Percentiles rank a stretch among this genome's conserved stretches.
These are phyloP conservation scores for Bimuria novae-zelandiae DNA, from an alignment of 2,329 filamentous ascomycete genomes.

Conservation along the genomic window DNA sequence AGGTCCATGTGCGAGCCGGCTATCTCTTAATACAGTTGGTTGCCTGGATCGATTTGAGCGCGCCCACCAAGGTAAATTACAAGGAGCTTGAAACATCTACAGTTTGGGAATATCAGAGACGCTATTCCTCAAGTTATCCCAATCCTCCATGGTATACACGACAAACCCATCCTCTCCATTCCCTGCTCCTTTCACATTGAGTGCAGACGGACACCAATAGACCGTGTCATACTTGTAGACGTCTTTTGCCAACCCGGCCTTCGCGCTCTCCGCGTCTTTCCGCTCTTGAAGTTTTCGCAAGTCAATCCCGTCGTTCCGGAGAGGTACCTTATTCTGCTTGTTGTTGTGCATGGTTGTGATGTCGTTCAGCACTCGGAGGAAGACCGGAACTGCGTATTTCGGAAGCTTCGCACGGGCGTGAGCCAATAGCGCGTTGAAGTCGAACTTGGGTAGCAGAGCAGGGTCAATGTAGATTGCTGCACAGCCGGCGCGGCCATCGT, in stretches of 20 bases:
- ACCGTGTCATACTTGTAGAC: slow-evolving; percentile 50
- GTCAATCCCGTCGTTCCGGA: slow-evolving; percentile 70
- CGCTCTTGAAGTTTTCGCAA: slow-evolving; percentile 52
- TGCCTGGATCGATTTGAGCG: neutral
- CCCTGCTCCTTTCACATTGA: slow-evolving; percentile 42
- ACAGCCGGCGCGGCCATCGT: slow-evolving; percentile 59
- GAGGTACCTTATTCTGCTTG: slow-evolving; percentile 77
- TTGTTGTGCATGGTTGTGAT: slow-evolving; percentile 72
- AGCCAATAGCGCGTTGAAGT: slow-evolving; percentile 62
- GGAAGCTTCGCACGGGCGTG: slow-evolving; percentile 66
- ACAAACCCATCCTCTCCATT: slow-evolving; percentile 57
- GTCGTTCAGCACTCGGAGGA: slow-evolving; percentile 65
- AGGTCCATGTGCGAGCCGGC: no score
- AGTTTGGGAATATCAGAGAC: slow-evolving; percentile 47
- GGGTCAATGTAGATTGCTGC: slow-evolving; percentile 63
- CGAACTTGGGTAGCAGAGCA: slow-evolving; percentile 49
- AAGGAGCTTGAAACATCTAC: slow-evolving; percentile 29
- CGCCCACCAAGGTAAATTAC: neutral
- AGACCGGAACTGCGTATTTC: slow-evolving; percentile 75
- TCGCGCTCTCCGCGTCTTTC: slow-evolving; percentile 36
- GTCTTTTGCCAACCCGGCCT: slow-evolving; percentile 35
- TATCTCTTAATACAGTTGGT: no score
- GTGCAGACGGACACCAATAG: slow-evolving; percentile 53
- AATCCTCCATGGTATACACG: slow-evolving; percentile 63
- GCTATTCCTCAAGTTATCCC: slow-evolving; percentile 56